Conservation (phyloP, 768 basidiomycete genomes). For the Filobasidium floriforme region DNA sequence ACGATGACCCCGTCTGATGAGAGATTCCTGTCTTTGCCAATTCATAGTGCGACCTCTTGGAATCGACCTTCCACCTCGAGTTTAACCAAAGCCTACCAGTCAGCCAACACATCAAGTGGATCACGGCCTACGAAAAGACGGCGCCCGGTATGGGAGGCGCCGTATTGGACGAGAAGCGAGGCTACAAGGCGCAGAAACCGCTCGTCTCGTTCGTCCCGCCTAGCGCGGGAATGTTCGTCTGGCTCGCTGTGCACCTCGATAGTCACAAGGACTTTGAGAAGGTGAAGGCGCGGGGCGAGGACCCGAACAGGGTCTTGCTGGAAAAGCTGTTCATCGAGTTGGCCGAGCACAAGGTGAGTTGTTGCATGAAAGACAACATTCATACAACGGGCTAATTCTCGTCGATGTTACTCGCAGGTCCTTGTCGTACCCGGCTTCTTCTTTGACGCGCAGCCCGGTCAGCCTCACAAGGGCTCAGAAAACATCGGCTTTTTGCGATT, state of each 20-base stretch:
- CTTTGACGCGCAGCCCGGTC: slow-evolving; percentile 41
- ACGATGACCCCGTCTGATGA: slow-evolving; percentile 48
- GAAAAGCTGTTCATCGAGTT: slow-evolving; percentile 57
- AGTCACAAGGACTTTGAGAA: slow-evolving; percentile 50
- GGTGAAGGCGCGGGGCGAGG: slow-evolving; percentile 31
- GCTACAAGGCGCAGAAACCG: slow-evolving; percentile 32
- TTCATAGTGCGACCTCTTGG: slow-evolving; percentile 53
- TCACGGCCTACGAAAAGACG: slow-evolving; percentile 51
- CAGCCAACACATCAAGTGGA: slow-evolving; percentile 39
- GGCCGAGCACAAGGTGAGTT: slow-evolving; percentile 37
- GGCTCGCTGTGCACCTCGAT: slow-evolving; percentile 61
- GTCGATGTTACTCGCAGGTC: slow-evolving; percentile 44
- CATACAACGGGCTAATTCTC: not conserved
- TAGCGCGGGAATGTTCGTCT: slow-evolving; percentile 68
- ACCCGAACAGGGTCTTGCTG: slow-evolving; percentile 34
- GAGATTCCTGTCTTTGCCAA: slow-evolving; percentile 44
- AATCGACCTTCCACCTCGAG: slow-evolving; percentile 58
- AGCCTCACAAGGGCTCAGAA: slow-evolving; percentile 31
- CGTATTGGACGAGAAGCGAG: slow-evolving; percentile 48
- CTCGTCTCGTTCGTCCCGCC: slow-evolving; percentile 68
- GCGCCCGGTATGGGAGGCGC: slow-evolving; percentile 26
- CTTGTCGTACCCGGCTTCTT: slow-evolving; percentile 59
- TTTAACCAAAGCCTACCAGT: slow-evolving; percentile 35
- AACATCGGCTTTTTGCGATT: slow-evolving; percentile 44
- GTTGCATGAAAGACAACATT: not conserved